Conservation (phyloP, 176 grass and related monocot species). For the Tillandsia leiboldiana region DNA sequence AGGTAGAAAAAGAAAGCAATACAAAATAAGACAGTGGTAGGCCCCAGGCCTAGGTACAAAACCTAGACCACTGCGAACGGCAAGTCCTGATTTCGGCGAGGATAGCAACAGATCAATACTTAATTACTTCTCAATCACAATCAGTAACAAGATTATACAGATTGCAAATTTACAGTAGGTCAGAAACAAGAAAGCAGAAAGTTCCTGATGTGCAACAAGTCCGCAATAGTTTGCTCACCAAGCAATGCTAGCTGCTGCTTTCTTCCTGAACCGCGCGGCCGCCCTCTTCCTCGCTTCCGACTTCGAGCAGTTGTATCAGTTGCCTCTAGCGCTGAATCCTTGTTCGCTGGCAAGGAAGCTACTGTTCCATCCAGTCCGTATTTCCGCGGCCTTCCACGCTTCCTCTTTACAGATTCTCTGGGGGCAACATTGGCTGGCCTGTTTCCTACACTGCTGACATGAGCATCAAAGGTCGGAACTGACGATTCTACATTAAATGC, state of each 20-base stretch:
- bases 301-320: slow-evolving; percentile 27
- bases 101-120: no score
- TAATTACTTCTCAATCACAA: no score
- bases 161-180: no score
- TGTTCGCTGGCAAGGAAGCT: slow-evolving; percentile 34
- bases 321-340: slow-evolving; percentile 14
- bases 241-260: slow-evolving; percentile 79
- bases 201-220: background rate
- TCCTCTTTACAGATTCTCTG: slow-evolving; percentile 50
- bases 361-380: slow-evolving; percentile 62
- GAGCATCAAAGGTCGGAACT: background rate
- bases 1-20: no score
- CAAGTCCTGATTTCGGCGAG: no score
- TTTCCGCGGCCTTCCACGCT: slow-evolving; percentile 72
- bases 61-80: no score
- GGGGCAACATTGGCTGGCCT: slow-evolving; percentile 10
- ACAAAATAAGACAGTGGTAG: no score
- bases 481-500: background rate
- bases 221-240: slow-evolving; percentile 31
- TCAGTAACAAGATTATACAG: no score
- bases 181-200: background rate
- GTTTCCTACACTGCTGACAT: background rate
- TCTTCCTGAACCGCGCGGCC: slow-evolving; percentile 74
- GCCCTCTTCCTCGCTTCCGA: slow-evolving; percentile 68
- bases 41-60: no score